Percentiles rank a stretch among this genome's conserved stretches.
Evolutionary conservation across 2,329 filamentous ascomycete genomes (phyloP).

Genomic region (Microdochium nivale): DNA sequence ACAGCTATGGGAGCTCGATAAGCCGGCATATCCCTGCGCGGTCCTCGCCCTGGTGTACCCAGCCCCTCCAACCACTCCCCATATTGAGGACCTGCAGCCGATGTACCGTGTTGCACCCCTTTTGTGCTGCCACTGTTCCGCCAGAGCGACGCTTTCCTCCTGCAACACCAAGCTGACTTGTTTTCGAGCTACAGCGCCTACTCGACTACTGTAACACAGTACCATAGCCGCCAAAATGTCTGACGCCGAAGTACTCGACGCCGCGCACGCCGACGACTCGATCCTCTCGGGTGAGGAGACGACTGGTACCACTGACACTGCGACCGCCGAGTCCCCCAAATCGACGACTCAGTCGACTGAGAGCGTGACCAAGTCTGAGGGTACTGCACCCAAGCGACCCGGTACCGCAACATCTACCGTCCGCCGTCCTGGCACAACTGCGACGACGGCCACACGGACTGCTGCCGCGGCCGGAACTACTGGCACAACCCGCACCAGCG

Average conservation of each 20-base stretch:
- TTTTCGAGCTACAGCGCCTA: background rate
- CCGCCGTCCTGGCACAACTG: slow-evolving; percentile 23
- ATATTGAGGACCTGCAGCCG: background rate
- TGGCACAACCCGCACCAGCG: slow-evolving; percentile 26
- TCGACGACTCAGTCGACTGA: slow-evolving; percentile 15
- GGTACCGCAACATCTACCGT: slow-evolving; percentile 21
- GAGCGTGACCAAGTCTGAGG: slow-evolving; percentile 23
- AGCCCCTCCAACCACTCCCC: background rate
- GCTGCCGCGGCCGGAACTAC: slow-evolving; percentile 20
- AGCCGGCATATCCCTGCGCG: background rate
- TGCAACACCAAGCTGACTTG: background rate
- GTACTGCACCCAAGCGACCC: slow-evolving; percentile 26
- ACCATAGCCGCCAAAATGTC: slow-evolving; percentile 27
- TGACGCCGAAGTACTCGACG: slow-evolving; percentile 36
- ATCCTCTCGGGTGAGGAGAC: slow-evolving; percentile 24
- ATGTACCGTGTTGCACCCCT: background rate
- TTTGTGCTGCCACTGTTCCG: background rate
- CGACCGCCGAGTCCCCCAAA: slow-evolving; percentile 19
- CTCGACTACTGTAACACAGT: background rate
- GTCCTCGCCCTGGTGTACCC: background rate
- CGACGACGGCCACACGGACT: slow-evolving; percentile 14
- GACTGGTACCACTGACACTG: slow-evolving; percentile 17
- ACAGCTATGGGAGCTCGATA: background rate
- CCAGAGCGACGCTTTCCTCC: background rate
- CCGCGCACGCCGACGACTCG: slow-evolving; percentile 33